Conservation (phyloP, 768 basidiomycete genomes). For the Leccinum incarnatum region DNA sequence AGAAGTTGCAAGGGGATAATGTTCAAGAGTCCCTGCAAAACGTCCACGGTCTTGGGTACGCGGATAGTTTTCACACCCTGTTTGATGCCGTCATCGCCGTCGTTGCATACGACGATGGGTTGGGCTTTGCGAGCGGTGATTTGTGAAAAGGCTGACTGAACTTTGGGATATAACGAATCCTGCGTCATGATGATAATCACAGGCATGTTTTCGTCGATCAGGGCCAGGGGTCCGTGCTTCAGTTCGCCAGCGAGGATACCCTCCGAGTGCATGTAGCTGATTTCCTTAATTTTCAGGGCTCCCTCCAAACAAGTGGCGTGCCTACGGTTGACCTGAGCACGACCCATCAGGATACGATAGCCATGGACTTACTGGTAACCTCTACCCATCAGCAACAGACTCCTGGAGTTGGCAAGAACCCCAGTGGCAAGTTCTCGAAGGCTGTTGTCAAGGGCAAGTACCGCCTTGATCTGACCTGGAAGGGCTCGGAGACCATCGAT, state of each 20-base stretch:
- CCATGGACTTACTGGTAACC: constrained; percentile 81
- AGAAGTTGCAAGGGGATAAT: constrained; percentile 95
- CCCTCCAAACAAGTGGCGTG: constrained; percentile 98
- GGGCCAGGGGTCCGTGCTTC: constrained; percentile 96
- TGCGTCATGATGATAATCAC: constrained; percentile 99
- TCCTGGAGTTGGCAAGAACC: constrained; percentile 74
- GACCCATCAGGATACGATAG: no score
- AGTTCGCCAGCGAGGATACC: constrained; percentile 97
- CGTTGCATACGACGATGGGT: constrained; percentile 93
- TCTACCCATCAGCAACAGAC: constrained; percentile 93
- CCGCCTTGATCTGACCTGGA: constrained; percentile 82
- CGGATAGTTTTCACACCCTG: constrained; percentile 83
- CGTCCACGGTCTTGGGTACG: constrained; percentile 92
- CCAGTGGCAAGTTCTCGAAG: constrained; percentile 84
- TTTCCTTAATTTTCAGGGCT: constrained; percentile 99
- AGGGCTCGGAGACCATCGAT: constrained; percentile 91
- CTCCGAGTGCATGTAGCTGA: constrained; percentile 66
- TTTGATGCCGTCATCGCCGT: constrained; percentile 79
- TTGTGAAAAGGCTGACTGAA: constrained; percentile 93
- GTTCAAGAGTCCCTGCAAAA: constrained; percentile 82
- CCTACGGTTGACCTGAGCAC: constrained; percentile 31
- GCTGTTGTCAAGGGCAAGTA: constrained; percentile 73
- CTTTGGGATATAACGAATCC: constrained; percentile 97
- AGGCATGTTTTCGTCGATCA: constrained; percentile 98
- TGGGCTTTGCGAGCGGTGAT: constrained; percentile 97